Conservation (phyloP, 225 moss, liverwort and hornwort species). For the Physcomitrium patens region DNA sequence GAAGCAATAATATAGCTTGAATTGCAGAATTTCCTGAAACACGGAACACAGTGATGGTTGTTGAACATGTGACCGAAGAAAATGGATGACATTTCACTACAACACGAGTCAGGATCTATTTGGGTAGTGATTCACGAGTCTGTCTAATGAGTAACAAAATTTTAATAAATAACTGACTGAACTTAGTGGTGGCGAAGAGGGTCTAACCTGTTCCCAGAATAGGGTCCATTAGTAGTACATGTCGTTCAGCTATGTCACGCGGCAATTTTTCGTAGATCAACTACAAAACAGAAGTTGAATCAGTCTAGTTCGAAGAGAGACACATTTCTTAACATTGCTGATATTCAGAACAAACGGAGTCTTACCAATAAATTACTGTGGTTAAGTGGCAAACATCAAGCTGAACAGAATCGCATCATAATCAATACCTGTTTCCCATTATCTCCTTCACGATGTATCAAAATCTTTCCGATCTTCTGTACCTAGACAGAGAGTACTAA, state of each 20-base stretch:
- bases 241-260: slow-evolving; percentile 65
- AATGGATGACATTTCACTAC: background rate
- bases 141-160: no score
- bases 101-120: background rate
- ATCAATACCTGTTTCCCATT: slow-evolving; percentile 62
- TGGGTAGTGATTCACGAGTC: background rate
- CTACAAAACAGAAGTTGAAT: slow-evolving; percentile 28
- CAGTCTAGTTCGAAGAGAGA: slow-evolving; percentile 5
- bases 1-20: slow-evolving; percentile 70
- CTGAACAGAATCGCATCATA: background rate
- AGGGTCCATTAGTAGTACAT: slow-evolving; percentile 76
- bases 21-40: slow-evolving; percentile 75
- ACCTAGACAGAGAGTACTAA: background rate
- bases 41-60: background rate
- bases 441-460: slow-evolving; percentile 86
- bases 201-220: slow-evolving; percentile 67
- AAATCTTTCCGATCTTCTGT: slow-evolving; percentile 71
- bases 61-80: background rate
- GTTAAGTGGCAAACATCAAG: no score
- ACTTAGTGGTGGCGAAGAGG: background rate
- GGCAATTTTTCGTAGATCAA: slow-evolving; percentile 82
- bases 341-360: background rate
- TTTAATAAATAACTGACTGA: no score
- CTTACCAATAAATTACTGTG: background rate
- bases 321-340: background rate